These are phyloP conservation scores for Phytophthora constricta DNA, from an alignment of 352 stramenopile genomes.

Conservation along the genomic window DNA sequence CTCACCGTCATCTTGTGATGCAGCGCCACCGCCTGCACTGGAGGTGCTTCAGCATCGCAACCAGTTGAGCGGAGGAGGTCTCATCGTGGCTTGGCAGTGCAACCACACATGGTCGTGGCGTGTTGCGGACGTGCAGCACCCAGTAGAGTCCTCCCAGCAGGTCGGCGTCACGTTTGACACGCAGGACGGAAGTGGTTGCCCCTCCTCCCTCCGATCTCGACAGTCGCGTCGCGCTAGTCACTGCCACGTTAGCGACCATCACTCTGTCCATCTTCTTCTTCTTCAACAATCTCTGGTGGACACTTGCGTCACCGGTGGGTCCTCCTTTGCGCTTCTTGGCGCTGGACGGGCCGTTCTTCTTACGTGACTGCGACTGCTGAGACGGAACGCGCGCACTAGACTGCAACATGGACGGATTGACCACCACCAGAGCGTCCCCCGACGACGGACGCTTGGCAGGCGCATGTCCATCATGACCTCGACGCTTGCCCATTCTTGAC, in stretches of 20 bases:
- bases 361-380: conserved; percentile 5
- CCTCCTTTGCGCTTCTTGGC: conserved; percentile 22
- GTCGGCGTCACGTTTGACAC: conserved; percentile 47
- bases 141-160: conserved; percentile 64
- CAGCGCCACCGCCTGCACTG: conserved; percentile 67
- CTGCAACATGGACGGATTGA: conserved; percentile 51
- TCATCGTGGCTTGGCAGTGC: conserved; percentile 48
- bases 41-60: conserved; percentile 57
- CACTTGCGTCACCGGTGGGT: not conserved
- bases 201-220: conserved; percentile 13
- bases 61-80: conserved; percentile 40
- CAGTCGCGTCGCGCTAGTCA: conserved; percentile 26
- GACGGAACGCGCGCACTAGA: conserved; percentile 1
- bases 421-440: conserved; percentile 47
- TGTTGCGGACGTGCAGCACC: conserved; percentile 55
- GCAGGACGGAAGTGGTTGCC: conserved; percentile 23
- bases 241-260: conserved; percentile 27
- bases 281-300: too few relatives aligned
- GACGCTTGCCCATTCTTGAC: conserved; percentile 40
- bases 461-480: conserved; percentile 12
- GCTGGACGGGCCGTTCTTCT: conserved; percentile 23
- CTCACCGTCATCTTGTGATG: conserved; percentile 72
- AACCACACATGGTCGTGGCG: conserved; percentile 52
- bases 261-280: conserved; percentile 1
- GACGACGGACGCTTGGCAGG: conserved; percentile 7